Evolutionary conservation across 441 rosid genomes (phyloP), one percentile per base, ranked within the genome.

Genomic region (Erodium texanum): DNA sequence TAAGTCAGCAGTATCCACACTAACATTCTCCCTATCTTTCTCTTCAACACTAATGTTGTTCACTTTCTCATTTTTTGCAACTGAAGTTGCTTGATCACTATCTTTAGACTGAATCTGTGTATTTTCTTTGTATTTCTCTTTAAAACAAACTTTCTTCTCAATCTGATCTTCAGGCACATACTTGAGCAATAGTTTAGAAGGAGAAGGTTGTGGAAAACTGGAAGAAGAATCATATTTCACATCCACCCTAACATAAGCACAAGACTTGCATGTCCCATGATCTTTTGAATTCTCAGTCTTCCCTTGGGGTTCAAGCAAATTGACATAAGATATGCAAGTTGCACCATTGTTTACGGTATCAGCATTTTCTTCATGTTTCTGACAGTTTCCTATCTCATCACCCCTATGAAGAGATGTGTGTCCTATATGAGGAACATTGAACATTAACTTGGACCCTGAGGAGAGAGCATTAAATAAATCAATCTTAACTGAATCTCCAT

Each of bases 201-300:
- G 24, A 68, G 73, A 29, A 62, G 29, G 67, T 66, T 10, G 68
- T 70, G 50, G 48, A 1, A 41, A 41, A 41, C 48, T 41, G 48
- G 48, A 10, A 41, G 8, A 2, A 41, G 1, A 41, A 10, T 41
- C 48, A 41, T 32, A 2, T 32, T 32, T 32, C 36, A 41, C 48
- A 41, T 41, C 12, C 48, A 8, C 48, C 3, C 1, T 41, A 65
- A 11, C 58, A 56, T 65, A 10, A 24, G 24, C 29, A 32, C 43
- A 62, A 48, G 48, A 67, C 45, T 27, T 67, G 24, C 27, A 34
- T 4, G 58, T 38, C 10, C 20, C 18, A 18, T 64, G 14, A 16
- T 34, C 3, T 52, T n/a, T 16, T 43, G 7, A 14, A 41, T 24
- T 12, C 8, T 18, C 61, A 29, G 29, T 20, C 24, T 23, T 14